Base-by-base conservation (phyloP, 1,284 basidiomycete species). In the Coniophora puteana region DNA sequence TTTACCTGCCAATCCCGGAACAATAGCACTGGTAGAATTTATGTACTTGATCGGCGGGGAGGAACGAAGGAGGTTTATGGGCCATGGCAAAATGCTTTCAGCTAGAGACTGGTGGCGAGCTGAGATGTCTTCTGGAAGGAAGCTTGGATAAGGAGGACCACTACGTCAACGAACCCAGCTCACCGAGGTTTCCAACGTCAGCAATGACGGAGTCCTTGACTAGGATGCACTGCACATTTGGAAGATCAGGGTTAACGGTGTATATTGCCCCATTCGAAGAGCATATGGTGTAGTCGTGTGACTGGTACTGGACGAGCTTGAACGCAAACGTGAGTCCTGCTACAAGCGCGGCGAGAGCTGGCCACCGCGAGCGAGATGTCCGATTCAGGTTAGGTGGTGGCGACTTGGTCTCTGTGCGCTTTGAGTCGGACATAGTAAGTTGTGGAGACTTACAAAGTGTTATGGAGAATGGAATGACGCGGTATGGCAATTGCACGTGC, bases 1-100 rank as follows among this genome's bases (percentile, higher is more conserved):
- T 55, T 24, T 52, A 83, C 85, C 85, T 58, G 83, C 64, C 12
- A 89, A 67, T 23, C 86, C 86, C 0, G 86, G 86, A 8, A 88
- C 74, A 12, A 89, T 58, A 40, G 80, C 73, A 24, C 72, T 70
- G 12, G 66, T 61, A 8, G 65, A 51, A 13, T 68, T 58, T 1
- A 80, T 48, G 38, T 72, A 61, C 12, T 67, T 61, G 13, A 82
- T 53, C 26, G 55, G 61, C 4, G 76, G 61, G 3, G 55, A 46
- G 18, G 48, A 36, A 8, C 30, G 49, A 34, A 49, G 41, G 33
- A 48, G 41, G 41, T 48, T 45, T 33, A 48, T 41, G 29, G 40
- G 45, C 58, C 58, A 62, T 18, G 58, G 46, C 14, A 60, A 26
- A 4, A 50, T 23, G 12, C 10, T 29, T 14, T 16, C 17, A 13